Evolutionary conservation across 192 early-diverging fungal genomes (phyloP).

Genomic region (Funneliformis mosseae): DNA sequence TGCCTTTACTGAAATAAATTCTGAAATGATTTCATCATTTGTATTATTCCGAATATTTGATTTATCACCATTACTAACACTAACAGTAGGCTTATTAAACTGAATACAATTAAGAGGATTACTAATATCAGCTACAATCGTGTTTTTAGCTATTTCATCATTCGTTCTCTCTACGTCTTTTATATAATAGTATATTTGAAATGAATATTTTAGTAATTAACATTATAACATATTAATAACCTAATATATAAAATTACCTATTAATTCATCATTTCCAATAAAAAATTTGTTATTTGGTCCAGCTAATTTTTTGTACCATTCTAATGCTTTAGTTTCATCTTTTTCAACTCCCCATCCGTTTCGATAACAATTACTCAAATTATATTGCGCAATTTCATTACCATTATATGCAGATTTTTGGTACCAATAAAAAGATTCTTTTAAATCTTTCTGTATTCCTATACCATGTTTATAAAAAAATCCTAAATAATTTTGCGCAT

Average conservation of each 20-base stretch:
- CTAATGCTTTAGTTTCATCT: no score
- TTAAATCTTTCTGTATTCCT: not conserved
- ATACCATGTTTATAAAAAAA: not conserved
- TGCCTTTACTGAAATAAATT: not conserved
- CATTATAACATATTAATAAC: no score
- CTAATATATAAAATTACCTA: no score
- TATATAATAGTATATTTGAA: not conserved
- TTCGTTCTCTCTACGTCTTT: not conserved
- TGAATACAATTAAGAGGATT: not conserved
- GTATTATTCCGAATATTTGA: not conserved
- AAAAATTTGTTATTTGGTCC: no score
- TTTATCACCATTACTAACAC: not conserved
- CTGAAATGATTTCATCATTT: not conserved
- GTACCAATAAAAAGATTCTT: not conserved
- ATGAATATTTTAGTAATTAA: not conserved
- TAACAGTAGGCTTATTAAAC: not conserved
- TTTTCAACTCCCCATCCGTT: no score
- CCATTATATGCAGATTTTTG: not conserved
- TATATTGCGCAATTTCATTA: not conserved
- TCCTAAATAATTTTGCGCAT: not conserved
- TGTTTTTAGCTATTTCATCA: not conserved
- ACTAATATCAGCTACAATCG: not conserved
- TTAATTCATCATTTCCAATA: no score
- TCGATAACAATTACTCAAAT: no score
- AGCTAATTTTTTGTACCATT: no score